Evolutionary conservation across 1,284 basidiomycete genomes (phyloP), one percentile per base, ranked within the genome.

Genomic region (Tilletia walkeri): DNA sequence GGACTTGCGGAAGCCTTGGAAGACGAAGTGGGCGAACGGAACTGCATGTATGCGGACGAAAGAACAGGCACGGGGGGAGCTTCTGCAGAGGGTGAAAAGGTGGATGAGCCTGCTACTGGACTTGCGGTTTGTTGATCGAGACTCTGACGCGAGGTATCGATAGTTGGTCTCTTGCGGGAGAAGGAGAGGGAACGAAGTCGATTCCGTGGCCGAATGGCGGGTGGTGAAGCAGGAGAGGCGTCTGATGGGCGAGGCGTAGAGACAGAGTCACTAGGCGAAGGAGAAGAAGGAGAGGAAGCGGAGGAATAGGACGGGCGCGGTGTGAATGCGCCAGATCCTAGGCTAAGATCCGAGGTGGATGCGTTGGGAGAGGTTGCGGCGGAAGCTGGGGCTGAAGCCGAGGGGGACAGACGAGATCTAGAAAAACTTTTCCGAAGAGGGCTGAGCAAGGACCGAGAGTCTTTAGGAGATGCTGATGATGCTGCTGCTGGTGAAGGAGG

Each of bases 21-120:
- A 14, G 54, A 24, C 5, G 54, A 34, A 4, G 14, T 30, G 4
- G 24, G 54, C 20, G 54, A 56, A 12, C 54, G 54, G 34, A 63
- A 63, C 14, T 41, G 59, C 59, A 63, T 63, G 34, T 63, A 63
- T 38, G 59, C 59, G 30, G 30, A 7, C n/a, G 59, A 38, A 3
- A 63, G n/a, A 38, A 63, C 59, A 6, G 59, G 59, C 3, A 63
- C 59, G 36, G 59, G 59, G 16, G 59, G 59, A 3, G 59, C 59
- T 34, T 38, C 34, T 5, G 59, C 3, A 7, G 59, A 63, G 6
- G 59, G 59, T 10, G 38, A 38, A 4, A 39, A 39, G 14, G 59
- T 39, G 20, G 50, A 53, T 6, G 50, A n/a, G 10, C 18, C 20
- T 7, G 50, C 20, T 24, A 24, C 20, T 24, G 50, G 18, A 7